Percentiles rank a stretch among this genome's conserved stretches.
These are phyloP conservation scores for Ashbya aceris DNA, from an alignment of 1,139 yeast genomes.

Conservation along the genomic window DNA sequence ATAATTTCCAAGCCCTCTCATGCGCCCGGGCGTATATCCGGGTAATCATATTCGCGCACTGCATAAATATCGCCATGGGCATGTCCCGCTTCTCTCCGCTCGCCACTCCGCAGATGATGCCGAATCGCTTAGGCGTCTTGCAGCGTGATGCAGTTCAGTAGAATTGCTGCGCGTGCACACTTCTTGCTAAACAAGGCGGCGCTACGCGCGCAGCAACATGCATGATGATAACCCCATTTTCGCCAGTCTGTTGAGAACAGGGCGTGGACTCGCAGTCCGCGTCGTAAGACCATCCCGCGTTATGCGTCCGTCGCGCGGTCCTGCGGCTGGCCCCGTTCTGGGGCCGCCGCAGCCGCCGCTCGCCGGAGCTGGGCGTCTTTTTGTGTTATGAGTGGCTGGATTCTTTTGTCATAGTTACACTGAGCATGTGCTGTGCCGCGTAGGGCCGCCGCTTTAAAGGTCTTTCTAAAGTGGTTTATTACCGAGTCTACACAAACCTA, in stretches of 20 bases:
- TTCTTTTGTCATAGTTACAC: constrained; percentile 33
- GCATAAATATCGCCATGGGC: not conserved
- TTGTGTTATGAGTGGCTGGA: constrained; percentile 32
- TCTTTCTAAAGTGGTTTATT: constrained; percentile 6
- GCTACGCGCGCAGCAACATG: not conserved
- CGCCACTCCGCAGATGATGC: not conserved
- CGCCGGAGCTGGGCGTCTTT: constrained; percentile 19
- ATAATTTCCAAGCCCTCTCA: too few relatives aligned
- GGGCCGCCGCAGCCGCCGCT: constrained; percentile 4
- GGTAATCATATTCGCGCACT: not conserved
- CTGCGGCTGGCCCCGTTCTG: not conserved
- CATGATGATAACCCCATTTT: constrained; percentile 26
- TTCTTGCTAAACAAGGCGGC: not conserved
- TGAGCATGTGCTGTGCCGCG: constrained; percentile 15
- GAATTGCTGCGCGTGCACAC: not conserved
- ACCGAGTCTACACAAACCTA: constrained; percentile 10
- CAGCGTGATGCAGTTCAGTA: constrained; percentile 1
- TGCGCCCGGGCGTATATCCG: not conserved
- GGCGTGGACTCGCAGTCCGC: constrained; percentile 16
- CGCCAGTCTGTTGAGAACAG: constrained; percentile 30
- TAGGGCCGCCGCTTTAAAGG: not conserved
- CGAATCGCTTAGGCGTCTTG: not conserved
- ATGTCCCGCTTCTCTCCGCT: not conserved
- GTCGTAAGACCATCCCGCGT: constrained; percentile 19
- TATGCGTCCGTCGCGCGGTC: constrained; percentile 6